These are phyloP conservation scores for Yamadazyma conglobata DNA, from an alignment of 1,139 yeast species.

Conservation along the genomic window DNA sequence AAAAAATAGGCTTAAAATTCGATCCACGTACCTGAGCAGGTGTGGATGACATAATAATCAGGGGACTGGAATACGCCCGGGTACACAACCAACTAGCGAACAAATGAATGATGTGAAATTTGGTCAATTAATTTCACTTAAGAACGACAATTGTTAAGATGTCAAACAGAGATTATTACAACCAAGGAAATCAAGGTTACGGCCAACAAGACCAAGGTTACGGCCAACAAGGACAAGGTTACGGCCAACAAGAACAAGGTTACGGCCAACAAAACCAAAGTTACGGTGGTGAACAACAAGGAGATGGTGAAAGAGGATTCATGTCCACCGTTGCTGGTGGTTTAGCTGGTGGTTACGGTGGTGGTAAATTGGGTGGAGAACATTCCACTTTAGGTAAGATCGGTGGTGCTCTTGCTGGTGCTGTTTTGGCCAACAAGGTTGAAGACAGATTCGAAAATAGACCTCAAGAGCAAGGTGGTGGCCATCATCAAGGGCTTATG, in stretches of 20 bases:
- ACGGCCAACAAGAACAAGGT: conserved; percentile 7
- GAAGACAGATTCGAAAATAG: conserved; percentile 35
- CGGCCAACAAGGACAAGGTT: conserved; percentile 9
- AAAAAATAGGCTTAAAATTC: too few species aligned
- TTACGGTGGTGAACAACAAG: conserved; percentile 9
- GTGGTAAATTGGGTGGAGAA: conserved; percentile 34
- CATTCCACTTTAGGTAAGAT: conserved; percentile 53
- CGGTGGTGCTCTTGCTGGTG: conserved; percentile 62
- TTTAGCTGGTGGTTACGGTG: conserved; percentile 56
- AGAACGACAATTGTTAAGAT: too few species aligned
- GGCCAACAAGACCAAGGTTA: conserved; percentile 16
- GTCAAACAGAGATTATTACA: conserved; percentile 64
- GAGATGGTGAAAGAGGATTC: conserved; percentile 51
- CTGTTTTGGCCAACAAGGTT: conserved; percentile 53
- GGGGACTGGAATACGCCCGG: too few species aligned
- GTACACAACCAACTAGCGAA: too few species aligned
- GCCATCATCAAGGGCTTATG: conserved; percentile 13
- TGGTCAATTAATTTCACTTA: too few species aligned
- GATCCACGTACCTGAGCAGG: too few species aligned
- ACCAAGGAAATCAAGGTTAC: conserved; percentile 39
- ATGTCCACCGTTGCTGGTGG: conserved; percentile 56
- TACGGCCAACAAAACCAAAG: conserved; percentile 6
- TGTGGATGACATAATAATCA: too few species aligned
- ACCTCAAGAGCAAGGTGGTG: conserved; percentile 9
- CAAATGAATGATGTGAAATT: too few species aligned